Base-by-base conservation (phyloP, 139 green algal genomes). In the Chlamydomonas eustigma region DNA sequence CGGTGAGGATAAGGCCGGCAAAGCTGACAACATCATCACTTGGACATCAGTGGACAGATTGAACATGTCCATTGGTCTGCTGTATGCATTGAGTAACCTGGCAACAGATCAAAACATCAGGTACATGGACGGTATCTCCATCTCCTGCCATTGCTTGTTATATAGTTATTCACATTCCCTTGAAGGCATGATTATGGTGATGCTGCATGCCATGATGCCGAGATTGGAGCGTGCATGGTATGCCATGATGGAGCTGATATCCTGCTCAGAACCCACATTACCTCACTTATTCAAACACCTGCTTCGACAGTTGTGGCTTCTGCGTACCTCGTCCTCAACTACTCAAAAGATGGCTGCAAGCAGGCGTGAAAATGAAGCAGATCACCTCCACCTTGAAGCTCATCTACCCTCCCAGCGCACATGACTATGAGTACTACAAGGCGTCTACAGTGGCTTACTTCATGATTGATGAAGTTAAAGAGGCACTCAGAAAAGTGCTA, bases 341-440 rank as follows among this genome's bases (percentile, higher is more conserved):
- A 78, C 82, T 92, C n/a, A 81, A 84, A 70, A 81, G 88, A 32
- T 92, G 88, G 88, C 80, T 89, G 81, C 82, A 84, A 76, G 80
- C 85, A 31, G 85, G 85, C 31, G 85, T 90, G 44, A 51, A 36
- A 34, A 92, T 92, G 85, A 72, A 83, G 58, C 81, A 90, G 78
- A 83, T 90, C 30, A 83, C 76, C 18, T 68, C 69, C 3, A 31
- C 76, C 0, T 77, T 89, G 37, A 83, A 84, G 70, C 84, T 92
- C 35, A 90, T 92, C 76, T 92, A 92, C 80, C 88, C 88, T 0
- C 64, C 81, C 12, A 78, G 64, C 22, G 85, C 88, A 1, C 88
- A 92, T 75, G 88, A 92, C 69, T 90, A 90, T 72, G 79, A 86
- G 51, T 92, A 92, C 82, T 92, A 92, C 78, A 85, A 86, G 74